Evolutionary conservation across 2,329 filamentous ascomycete genomes (phyloP), one percentile per base, ranked within the genome.

Genomic region (Aspergillus pseudoviridinutans): DNA sequence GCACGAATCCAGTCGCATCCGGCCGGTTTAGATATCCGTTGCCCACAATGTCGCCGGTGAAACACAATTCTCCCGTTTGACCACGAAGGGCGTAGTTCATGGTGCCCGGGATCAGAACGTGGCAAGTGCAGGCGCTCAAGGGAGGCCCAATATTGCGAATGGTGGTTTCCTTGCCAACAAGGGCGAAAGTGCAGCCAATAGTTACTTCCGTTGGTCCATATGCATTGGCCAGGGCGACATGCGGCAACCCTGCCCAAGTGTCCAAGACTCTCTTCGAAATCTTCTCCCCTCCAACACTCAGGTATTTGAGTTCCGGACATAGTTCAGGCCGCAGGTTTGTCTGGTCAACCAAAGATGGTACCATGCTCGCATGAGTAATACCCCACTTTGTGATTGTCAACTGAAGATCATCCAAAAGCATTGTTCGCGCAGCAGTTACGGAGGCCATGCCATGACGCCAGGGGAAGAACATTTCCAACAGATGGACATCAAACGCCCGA

Each of bases 161-260:
- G 22, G 64, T 71, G 1, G 63, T 68, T 6, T 58, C 53, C 17
- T 60, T 61, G 7, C 55, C 57, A 28, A 73, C 64, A 41, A 60
- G 62, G 9, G 64, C 60, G 35, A 67, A 69, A n/a, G 64, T 71
- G 29, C 70, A 71, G 4, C 69, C 70, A 41, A 74, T 71, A 14
- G 71, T 72, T n/a, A 65, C 64, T 50, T 74, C 71, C 1, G 71
- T 74, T 7, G 71, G 71, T 7, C 71, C 71, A 53, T 74, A 74
- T 1, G 67, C 70, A 53, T 74, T 73, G 9, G 65, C 64, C 35
- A 72, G 61, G 2, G 62, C 60, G 29, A 69, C 64, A 38, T 64
- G 53, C 1, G 63, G 58, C 2, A 58, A 61, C 4, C 62, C 61
- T 7, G 65, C 66, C 71, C 66, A 74, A 2, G 68, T 68, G 57